Evolutionary conservation across 345 rosid species (phyloP), one percentile per base, ranked within the genome.

Genomic region (Sonneratia caseolaris): DNA sequence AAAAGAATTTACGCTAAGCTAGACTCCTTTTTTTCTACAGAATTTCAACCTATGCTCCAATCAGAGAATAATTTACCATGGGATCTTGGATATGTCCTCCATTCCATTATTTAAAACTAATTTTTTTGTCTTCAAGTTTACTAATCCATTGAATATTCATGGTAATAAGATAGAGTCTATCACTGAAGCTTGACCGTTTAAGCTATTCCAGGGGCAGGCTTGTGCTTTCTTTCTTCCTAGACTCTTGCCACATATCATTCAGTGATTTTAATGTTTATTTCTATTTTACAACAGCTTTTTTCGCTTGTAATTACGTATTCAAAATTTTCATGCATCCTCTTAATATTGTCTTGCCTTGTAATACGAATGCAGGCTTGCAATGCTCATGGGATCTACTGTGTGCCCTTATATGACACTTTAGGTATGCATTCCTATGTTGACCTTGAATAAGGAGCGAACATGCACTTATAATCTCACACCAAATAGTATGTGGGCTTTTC

Each of bases 371-470:
- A 96, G 99, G 99, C 99, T 8, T 96, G 99, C 83, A 96, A 92
- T 77, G 97, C 99, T 81, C 98, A 90, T 80, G 98, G 96, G 75
- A 89, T 96, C 71, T 88, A 79, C 70, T 96, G 99, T 74, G 99
- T 96, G 73, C 99, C 99, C 76, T 75, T 96, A 32, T 96, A 96
- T 76, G 99, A 96, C 80, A 92, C 98, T 59, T 82, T 96, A 84
- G 99, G 99, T 96, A 84, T 55, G 84, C 70, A 27, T 56, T 22
- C 70, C 55, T 68, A 1, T 68, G 37, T 42, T 38, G 13, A 18
- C 16, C 24, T 3, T 18, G 9, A 18, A 53, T 53, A 47, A 47
- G 51, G 0, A 47, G 51, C 7, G 51, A 47, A 47, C 51, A 47
- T 13, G 13, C 51, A 13, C 14, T 47, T 47, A 10, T 47, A 47